Conservation (phyloP, 768 basidiomycete species). For the Phylloporus sp. region DNA sequence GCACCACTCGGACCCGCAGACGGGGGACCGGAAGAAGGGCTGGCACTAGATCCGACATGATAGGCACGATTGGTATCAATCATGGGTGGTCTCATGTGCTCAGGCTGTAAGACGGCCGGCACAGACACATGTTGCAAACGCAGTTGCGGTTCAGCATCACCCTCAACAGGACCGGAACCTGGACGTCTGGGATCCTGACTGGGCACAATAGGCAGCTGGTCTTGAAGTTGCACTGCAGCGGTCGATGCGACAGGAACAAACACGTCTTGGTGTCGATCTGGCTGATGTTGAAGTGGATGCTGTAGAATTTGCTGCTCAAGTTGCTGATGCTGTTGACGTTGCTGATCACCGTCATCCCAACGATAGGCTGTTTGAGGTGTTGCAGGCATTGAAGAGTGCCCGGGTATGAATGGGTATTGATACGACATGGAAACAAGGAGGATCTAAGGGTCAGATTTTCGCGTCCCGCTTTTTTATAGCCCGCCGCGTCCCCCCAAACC, state of each 20-base stretch:
- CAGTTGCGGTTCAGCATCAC: conserved; percentile 23
- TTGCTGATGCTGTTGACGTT: conserved; percentile 29
- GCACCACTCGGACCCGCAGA: conserved; percentile 22
- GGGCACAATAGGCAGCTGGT: conserved; percentile 27
- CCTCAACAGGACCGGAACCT: conserved; percentile 15
- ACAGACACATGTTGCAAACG: conserved; percentile 24
- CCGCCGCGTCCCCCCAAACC: conserved; percentile 2
- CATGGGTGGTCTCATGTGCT: conserved; percentile 33
- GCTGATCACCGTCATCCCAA: conserved; percentile 38
- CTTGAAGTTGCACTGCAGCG: conserved; percentile 21
- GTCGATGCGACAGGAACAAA: conserved; percentile 17
- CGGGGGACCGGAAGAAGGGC: conserved; percentile 29
- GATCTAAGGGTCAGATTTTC: conserved; percentile 14
- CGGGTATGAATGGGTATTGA: conserved; percentile 42
- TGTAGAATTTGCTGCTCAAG: conserved; percentile 38
- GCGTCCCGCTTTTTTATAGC: conserved; percentile 30
- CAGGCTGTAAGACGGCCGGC: conserved; percentile 16
- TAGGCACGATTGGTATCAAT: conserved; percentile 30
- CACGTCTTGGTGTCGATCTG: conserved; percentile 22
- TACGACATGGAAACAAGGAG: conserved; percentile 44
- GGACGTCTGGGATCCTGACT: conserved; percentile 24
- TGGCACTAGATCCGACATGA: conserved; percentile 25
- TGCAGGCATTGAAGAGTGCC: conserved; percentile 44
- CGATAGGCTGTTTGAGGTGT: conserved; percentile 42
- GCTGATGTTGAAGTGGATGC: conserved; percentile 35